These are phyloP conservation scores for Aspergillus sp. DNA, from an alignment of 2,329 filamentous ascomycete genomes.

Conservation along the genomic window DNA sequence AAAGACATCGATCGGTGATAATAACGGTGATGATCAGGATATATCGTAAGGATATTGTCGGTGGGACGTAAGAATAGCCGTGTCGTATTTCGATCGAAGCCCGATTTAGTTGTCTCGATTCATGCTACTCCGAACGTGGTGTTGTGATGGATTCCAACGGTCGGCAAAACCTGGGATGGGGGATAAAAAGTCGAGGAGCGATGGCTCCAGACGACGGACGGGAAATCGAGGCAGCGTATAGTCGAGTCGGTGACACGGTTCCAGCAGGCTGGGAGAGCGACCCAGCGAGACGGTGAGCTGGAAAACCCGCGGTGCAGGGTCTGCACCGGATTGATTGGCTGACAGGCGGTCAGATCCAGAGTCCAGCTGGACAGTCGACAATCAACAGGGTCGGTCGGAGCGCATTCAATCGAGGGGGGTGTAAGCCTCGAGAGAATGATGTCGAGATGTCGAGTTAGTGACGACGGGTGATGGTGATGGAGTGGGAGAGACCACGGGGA, in stretches of 20 bases:
- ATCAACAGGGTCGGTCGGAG: slow-evolving; percentile 5
- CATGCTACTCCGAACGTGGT: not conserved
- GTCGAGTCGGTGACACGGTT: slow-evolving; percentile 15
- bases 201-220: too few species aligned
- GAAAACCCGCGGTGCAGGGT: slow-evolving; percentile 11
- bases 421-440: not conserved
- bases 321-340: slow-evolving; percentile 19
- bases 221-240: not conserved
- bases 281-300: slow-evolving; percentile 19
- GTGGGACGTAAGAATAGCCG: not conserved
- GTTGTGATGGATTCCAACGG: not conserved
- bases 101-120: not conserved
- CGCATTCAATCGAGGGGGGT: not conserved
- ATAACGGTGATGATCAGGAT: not conserved
- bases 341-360: slow-evolving; percentile 18
- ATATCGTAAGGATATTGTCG: not conserved
- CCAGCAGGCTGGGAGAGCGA: slow-evolving; percentile 22
- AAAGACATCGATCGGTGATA: not conserved
- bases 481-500: not conserved
- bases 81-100: not conserved
- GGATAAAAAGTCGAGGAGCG: too few species aligned
- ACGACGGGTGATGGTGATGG: too few species aligned
- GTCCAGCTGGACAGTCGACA: slow-evolving; percentile 1
- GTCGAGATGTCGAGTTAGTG: not conserved
- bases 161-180: not conserved